Percentiles rank a stretch among this genome's conserved stretches.
These are phyloP conservation scores for Antrodiella citrinella DNA, from an alignment of 768 basidiomycete genomes.

Conservation along the genomic window DNA sequence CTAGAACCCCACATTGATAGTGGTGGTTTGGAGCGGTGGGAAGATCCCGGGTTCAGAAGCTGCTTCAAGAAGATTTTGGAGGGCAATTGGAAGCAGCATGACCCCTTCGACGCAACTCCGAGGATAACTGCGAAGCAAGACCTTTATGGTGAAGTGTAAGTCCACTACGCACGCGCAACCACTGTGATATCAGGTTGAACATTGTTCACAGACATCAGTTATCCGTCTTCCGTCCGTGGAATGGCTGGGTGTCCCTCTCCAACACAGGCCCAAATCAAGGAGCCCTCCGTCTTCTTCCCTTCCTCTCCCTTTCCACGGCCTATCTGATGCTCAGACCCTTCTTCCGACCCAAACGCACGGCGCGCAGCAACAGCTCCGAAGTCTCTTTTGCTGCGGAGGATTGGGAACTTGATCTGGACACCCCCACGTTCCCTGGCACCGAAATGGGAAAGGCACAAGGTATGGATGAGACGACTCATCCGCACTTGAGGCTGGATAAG, in stretches of 20 bases:
- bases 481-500: slow-evolving; percentile 51
- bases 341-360: slow-evolving; percentile 40
- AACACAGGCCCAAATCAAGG: slow-evolving; percentile 57
- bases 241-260: slow-evolving; percentile 46
- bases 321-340: slow-evolving; percentile 73
- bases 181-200: slow-evolving; percentile 6
- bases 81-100: slow-evolving; percentile 50
- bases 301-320: slow-evolving; percentile 54
- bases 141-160: slow-evolving; percentile 53
- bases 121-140: slow-evolving; percentile 54
- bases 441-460: slow-evolving; percentile 27
- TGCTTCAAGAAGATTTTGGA: slow-evolving; percentile 52
- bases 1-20: slow-evolving; percentile 60
- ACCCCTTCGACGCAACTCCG: slow-evolving; percentile 54
- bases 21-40: slow-evolving; percentile 72
- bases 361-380: neutral
- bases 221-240: slow-evolving; percentile 40
- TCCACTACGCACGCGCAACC: slow-evolving; percentile 5
- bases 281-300: slow-evolving; percentile 59
- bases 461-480: slow-evolving; percentile 48
- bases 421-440: slow-evolving; percentile 20
- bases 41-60: slow-evolving; percentile 46
- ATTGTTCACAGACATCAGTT: slow-evolving; percentile 14
- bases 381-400: slow-evolving; percentile 15
- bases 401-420: slow-evolving; percentile 21